A percentile compares a stretch with the other conserved stretches of the same genome.
Evolutionary conservation across 2,329 filamentous ascomycete genomes (phyloP).

Genomic region (Colletotrichum sp.): DNA sequence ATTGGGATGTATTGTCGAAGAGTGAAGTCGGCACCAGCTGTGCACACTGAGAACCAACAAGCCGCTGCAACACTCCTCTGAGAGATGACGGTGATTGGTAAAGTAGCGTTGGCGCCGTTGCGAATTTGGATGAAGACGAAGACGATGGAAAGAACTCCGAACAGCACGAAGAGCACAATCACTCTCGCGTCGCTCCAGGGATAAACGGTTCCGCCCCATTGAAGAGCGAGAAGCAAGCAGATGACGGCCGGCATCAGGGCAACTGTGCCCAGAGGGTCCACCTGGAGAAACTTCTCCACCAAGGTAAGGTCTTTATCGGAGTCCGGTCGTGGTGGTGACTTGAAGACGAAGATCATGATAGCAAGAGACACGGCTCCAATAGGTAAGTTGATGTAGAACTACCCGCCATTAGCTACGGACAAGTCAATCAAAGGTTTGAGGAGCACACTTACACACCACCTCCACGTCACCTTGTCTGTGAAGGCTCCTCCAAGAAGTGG

Average conservation of each 20-base stretch:
- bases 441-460: constrained; percentile 30
- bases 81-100: constrained; percentile 39
- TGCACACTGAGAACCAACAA: constrained; percentile 26
- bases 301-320: neutral
- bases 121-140: constrained; percentile 38
- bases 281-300: constrained; percentile 19
- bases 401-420: neutral
- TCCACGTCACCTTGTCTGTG: constrained; percentile 32
- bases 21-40: constrained; percentile 22
- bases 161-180: constrained; percentile 37
- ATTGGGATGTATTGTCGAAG: constrained; percentile 36
- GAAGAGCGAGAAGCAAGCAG: constrained; percentile 49
- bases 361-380: constrained; percentile 25
- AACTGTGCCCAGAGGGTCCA: constrained; percentile 26
- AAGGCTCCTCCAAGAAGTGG: constrained; percentile 32
- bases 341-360: constrained; percentile 33
- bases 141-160: constrained; percentile 29
- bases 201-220: constrained; percentile 44
- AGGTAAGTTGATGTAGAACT: constrained; percentile 33
- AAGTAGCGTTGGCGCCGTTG: constrained; percentile 36
- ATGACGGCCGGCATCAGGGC: constrained; percentile 28
- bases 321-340: neutral
- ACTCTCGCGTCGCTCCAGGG: constrained; percentile 35
- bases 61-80: constrained; percentile 33
- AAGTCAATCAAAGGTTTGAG: neutral